phyloP scores from a whole-genome alignment of 2,329 filamentous ascomycete genomes.

The Cercospora sp. region DNA sequence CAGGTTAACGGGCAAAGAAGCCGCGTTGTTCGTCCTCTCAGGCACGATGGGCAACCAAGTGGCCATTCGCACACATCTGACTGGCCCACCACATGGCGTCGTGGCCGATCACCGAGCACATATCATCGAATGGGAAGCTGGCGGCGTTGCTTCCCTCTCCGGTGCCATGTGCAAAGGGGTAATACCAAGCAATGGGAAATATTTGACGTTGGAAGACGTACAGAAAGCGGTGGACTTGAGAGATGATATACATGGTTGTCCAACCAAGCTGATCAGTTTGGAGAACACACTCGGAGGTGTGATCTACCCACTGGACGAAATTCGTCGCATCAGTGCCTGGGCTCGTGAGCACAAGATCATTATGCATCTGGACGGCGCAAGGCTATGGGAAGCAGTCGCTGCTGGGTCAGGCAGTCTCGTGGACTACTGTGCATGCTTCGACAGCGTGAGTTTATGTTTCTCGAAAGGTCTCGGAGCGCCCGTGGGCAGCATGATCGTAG shows the following conservation, averaged over 20 bases:
- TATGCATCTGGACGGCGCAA: constrained; percentile 76
- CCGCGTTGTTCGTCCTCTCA: constrained; percentile 77
- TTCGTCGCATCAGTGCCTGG: constrained; percentile 68
- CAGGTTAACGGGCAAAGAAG: constrained; percentile 71
- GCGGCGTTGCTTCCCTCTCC: constrained; percentile 68
- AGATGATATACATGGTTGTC: constrained; percentile 74
- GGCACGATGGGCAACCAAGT: constrained; percentile 94
- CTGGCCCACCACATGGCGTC: constrained; percentile 76
- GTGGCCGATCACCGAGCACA: constrained; percentile 79
- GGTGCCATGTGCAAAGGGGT: constrained; percentile 70
- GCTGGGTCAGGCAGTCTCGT: constrained; percentile 66
- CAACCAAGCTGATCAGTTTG: constrained; percentile 76
- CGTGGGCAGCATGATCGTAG: constrained; percentile 73
- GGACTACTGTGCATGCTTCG: constrained; percentile 68
- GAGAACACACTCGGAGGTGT: constrained; percentile 84
- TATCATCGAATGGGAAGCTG: constrained; percentile 69
- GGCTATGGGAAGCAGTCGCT: constrained; percentile 78
- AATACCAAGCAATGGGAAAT: constrained; percentile 66
- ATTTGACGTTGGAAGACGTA: constrained; percentile 78
- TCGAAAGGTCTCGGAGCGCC: constrained; percentile 82
- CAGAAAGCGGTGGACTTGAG: constrained; percentile 63
- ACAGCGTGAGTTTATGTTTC: constrained; percentile 76
- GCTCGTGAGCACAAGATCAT: constrained; percentile 62
- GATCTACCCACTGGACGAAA: constrained; percentile 74
- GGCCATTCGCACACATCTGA: constrained; percentile 73